These are phyloP conservation scores for Hymenoscyphus fructigenus DNA, from an alignment of 2,329 filamentous ascomycete genomes.

Conservation along the genomic window DNA sequence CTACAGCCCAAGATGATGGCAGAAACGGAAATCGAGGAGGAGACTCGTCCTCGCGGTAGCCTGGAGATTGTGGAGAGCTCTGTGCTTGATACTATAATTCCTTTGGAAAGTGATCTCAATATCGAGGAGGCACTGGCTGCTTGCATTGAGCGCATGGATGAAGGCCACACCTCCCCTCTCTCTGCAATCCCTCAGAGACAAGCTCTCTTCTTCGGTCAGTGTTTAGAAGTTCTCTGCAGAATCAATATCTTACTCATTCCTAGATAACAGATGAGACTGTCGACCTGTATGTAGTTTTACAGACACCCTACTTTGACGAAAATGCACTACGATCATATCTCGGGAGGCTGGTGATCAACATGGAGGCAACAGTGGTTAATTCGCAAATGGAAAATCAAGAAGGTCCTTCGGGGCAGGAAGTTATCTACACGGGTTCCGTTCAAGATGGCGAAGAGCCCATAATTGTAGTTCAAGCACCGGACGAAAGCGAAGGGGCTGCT, in stretches of 20 bases:
- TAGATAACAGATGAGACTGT: constrained; percentile 69
- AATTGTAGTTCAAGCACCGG: constrained; percentile 45
- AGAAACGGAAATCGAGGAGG: constrained; percentile 34
- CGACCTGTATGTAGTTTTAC: constrained; percentile 66
- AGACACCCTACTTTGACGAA: constrained; percentile 60
- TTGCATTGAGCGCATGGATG: constrained; percentile 40
- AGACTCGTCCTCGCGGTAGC: constrained; percentile 38
- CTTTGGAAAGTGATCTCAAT: constrained; percentile 53
- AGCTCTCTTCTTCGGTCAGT: constrained; percentile 70
- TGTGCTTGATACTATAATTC: constrained; percentile 60
- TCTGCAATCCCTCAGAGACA: constrained; percentile 62
- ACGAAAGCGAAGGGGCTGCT: constrained; percentile 38
- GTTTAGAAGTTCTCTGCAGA: constrained; percentile 31
- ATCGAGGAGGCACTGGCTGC: constrained; percentile 52
- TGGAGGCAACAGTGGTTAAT: constrained; percentile 67
- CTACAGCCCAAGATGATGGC: constrained; percentile 25
- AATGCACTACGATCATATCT: constrained; percentile 57
- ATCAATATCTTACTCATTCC: constrained; percentile 48
- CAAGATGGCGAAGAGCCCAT: constrained; percentile 51
- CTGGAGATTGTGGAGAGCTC: constrained; percentile 56
- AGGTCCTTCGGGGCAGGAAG: constrained; percentile 52
- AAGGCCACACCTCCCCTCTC: constrained; percentile 41
- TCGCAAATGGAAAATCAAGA: constrained; percentile 47
- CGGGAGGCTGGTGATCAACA: constrained; percentile 59
- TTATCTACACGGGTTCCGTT: constrained; percentile 57